A percentile compares a stretch with the other conserved stretches of the same genome.
Conservation (phyloP, 2,329 filamentous ascomycete genomes). For the Paramyrothecium sp. region DNA sequence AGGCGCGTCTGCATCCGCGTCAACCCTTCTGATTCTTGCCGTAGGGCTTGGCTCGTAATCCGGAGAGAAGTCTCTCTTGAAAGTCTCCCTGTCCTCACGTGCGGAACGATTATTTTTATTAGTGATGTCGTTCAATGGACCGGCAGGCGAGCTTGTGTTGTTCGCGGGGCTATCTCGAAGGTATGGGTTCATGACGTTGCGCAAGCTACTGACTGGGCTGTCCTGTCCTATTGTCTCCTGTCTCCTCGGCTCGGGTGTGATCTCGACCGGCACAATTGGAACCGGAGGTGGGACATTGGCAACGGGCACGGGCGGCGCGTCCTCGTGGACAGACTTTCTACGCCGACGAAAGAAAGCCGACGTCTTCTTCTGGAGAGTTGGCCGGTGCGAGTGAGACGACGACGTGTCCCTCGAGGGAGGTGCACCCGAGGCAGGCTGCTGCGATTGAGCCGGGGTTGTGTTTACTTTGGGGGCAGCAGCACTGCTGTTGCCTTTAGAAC, state of each 20-base stretch:
- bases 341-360: slow-evolving; percentile 92
- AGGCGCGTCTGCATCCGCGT: slow-evolving; percentile 37
- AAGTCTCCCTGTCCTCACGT: slow-evolving; percentile 25
- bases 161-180: slow-evolving; percentile 40
- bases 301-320: slow-evolving; percentile 58
- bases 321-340: slow-evolving; percentile 84
- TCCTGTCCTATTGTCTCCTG: slow-evolving; percentile 28
- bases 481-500: slow-evolving; percentile 12
- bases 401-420: slow-evolving; percentile 49
- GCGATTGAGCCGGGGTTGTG: not conserved
- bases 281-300: slow-evolving; percentile 41
- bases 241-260: slow-evolving; percentile 23
- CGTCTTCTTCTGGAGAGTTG: slow-evolving; percentile 78
- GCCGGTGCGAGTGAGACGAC: slow-evolving; percentile 43
- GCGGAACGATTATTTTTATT: slow-evolving; percentile 7
- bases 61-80: slow-evolving; percentile 66
- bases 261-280: slow-evolving; percentile 31
- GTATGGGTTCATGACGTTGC: slow-evolving; percentile 86
- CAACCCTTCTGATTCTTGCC: slow-evolving; percentile 68
- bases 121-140: slow-evolving; percentile 21
- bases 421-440: slow-evolving; percentile 26
- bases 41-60: slow-evolving; percentile 72
- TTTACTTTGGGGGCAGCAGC: not conserved
- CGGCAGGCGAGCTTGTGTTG: slow-evolving; percentile 20
- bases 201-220: slow-evolving; percentile 76